phyloP scores from a whole-genome alignment of 1,139 yeast genomes.

The Hyphopichia wangnamkhiaoensis region DNA sequence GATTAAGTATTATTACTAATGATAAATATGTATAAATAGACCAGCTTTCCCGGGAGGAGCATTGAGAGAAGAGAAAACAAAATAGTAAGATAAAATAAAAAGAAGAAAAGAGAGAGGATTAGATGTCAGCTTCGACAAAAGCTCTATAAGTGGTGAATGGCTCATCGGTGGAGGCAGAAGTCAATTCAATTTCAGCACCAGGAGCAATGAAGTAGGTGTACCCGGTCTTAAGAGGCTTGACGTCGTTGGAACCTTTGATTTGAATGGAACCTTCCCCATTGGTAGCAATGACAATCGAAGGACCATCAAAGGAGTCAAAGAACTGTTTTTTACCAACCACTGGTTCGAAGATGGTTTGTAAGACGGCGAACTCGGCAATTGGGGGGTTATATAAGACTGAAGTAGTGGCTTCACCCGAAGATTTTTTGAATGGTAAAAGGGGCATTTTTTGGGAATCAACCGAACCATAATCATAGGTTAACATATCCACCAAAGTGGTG shows the following conservation, averaged over 20 bases:
- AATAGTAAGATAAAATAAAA: too few relatives aligned
- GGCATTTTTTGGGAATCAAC: conserved; percentile 93
- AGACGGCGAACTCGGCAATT: conserved; percentile 90
- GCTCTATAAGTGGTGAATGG: conserved; percentile 82
- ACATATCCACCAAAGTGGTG: conserved; percentile 80
- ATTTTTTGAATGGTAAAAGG: conserved; percentile 59
- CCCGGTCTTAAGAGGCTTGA: conserved; percentile 54
- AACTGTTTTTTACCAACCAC: conserved; percentile 44
- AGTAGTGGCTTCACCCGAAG: conserved; percentile 62
- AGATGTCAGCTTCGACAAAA: conserved; percentile 63
- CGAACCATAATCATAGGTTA: conserved; percentile 85
- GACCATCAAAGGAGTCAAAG: conserved; percentile 72
- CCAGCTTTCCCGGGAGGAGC: too few relatives aligned
- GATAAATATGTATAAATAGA: too few relatives aligned
- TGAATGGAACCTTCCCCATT: conserved; percentile 68
- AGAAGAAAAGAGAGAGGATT: background rate
- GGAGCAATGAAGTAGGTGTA: conserved; percentile 86
- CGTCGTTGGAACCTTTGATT: conserved; percentile 45
- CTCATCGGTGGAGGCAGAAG: conserved; percentile 47
- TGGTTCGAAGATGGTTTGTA: conserved; percentile 63
- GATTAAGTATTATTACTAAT: too few relatives aligned
- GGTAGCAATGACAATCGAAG: conserved; percentile 83
- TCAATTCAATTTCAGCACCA: conserved; percentile 60
- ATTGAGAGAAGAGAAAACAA: too few relatives aligned
- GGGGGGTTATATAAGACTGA: conserved; percentile 89